Percentiles rank a stretch among this genome's conserved stretches.
Conservation (phyloP, 164 flowering plant genomes). For the Chimonanthus praecox region DNA sequence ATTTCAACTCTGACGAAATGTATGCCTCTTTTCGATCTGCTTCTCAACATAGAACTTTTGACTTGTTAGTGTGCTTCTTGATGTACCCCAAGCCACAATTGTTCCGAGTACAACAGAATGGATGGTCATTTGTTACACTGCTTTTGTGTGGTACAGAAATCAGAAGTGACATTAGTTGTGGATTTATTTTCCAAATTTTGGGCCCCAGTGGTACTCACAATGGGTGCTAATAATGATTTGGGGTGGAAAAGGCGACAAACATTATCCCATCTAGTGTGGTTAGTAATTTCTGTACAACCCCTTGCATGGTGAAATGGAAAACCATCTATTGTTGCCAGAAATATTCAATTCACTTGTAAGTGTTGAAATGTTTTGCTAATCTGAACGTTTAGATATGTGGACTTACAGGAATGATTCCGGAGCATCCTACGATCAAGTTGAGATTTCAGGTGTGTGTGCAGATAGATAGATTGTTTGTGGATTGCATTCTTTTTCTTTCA, state of each 20-base stretch:
- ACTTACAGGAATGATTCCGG: constrained; percentile 45
- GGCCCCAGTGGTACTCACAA: neutral
- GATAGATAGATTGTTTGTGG: constrained; percentile 1
- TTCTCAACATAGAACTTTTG: constrained; percentile 1
- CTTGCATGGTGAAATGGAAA: neutral
- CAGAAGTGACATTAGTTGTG: neutral
- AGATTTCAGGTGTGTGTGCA: constrained; percentile 47
- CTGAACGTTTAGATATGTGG: neutral
- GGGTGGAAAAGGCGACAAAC: neutral
- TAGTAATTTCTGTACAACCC: neutral
- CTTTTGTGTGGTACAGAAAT: neutral
- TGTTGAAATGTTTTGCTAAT: neutral
- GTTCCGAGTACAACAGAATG: neutral
- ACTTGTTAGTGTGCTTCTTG: neutral
- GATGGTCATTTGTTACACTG: neutral
- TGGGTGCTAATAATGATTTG: neutral
- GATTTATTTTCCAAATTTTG: neutral
- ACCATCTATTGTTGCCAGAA: neutral
- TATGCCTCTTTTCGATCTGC: constrained; percentile 26
- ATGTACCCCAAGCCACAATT: neutral
- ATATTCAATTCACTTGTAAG: neutral
- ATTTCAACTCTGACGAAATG: constrained; percentile 49
- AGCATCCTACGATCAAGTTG: constrained; percentile 46
- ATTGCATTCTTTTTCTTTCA: neutral
- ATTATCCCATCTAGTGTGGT: neutral